Percentiles rank a stretch among this genome's conserved stretches.
phyloP scores from a whole-genome alignment of 2,329 filamentous ascomycete species.

The Microascus cirrosus region DNA sequence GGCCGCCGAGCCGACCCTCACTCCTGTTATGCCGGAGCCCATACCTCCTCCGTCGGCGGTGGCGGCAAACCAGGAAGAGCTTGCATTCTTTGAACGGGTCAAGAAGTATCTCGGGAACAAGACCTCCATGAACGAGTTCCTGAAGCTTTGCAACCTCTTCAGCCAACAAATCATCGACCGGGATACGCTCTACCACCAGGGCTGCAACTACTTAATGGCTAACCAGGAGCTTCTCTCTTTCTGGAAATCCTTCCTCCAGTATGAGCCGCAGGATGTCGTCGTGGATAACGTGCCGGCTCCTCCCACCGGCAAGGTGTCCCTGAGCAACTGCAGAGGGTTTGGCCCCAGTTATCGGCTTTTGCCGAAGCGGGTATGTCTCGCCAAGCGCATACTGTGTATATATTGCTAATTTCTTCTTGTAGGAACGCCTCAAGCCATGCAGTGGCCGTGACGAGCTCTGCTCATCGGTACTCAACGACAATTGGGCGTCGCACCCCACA shows the following conservation, averaged over 20 bases:
- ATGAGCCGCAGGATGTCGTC: constrained; percentile 64
- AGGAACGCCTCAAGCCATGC: constrained; percentile 82
- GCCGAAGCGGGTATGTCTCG: constrained; percentile 58
- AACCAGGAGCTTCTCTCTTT: constrained; percentile 82
- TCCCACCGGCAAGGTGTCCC: constrained; percentile 71
- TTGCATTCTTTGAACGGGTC: constrained; percentile 88
- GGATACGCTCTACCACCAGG: constrained; percentile 70
- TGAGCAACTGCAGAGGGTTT: constrained; percentile 91
- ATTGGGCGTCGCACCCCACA: constrained; percentile 97
- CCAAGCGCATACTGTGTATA: not conserved
- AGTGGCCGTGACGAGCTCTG: constrained; percentile 93
- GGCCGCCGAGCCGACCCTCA: constrained; percentile 72
- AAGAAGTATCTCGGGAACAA: constrained; percentile 96
- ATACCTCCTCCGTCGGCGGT: constrained; percentile 64
- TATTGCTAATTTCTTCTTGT: constrained; percentile 8
- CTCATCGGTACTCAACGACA: constrained; percentile 85
- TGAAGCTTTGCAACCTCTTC: constrained; percentile 94
- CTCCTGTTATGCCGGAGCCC: constrained; percentile 79
- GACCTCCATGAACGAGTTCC: constrained; percentile 84
- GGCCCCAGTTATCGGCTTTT: constrained; percentile 91
- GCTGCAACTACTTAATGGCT: constrained; percentile 73
- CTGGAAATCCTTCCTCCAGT: constrained; percentile 76
- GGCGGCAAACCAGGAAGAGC: constrained; percentile 71
- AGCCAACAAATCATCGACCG: constrained; percentile 87
- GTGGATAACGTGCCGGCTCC: constrained; percentile 69